Conservation (phyloP, 1,284 basidiomycete genomes). For the Puccinia horiana region DNA sequence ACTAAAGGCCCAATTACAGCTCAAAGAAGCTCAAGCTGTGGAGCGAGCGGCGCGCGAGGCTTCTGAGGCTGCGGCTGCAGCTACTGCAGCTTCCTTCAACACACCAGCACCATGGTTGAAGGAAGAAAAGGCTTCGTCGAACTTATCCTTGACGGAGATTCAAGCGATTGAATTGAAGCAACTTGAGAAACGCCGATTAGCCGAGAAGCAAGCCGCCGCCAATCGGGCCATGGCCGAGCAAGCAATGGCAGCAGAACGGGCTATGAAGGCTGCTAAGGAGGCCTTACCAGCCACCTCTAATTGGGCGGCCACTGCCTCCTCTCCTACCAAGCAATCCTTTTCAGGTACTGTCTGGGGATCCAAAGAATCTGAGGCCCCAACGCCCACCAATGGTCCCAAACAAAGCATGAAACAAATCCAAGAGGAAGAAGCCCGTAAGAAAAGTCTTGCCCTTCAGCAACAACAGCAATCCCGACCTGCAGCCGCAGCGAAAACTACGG, state of each 20-base stretch:
- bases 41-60: conserved; percentile 46
- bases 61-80: conserved; percentile 42
- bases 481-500: conserved; percentile 47
- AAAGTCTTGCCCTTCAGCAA: conserved; percentile 59
- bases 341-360: conserved; percentile 25
- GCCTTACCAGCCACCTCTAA: conserved; percentile 52
- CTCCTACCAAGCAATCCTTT: conserved; percentile 16
- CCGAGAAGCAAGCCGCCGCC: conserved; percentile 64
- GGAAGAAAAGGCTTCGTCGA: conserved; percentile 26
- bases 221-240: conserved; percentile 33
- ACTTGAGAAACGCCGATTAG: conserved; percentile 69
- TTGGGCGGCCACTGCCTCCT: conserved; percentile 43
- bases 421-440: conserved; percentile 71
- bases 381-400: conserved; percentile 62
- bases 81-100: conserved; percentile 32
- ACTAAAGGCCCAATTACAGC: conserved; percentile 43
- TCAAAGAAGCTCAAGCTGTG: conserved; percentile 47
- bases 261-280: conserved; percentile 53
- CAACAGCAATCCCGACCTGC: conserved; percentile 56
- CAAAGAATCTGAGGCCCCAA: conserved; percentile 32
- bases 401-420: conserved; percentile 99
- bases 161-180: conserved; percentile 88
- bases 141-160: conserved; percentile 73
- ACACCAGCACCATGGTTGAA: conserved; percentile 44
- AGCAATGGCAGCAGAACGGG: conserved; percentile 61